A percentile compares a stretch with the other conserved stretches of the same genome.
These are phyloP conservation scores for Scheffersomyces spartinae DNA, from an alignment of 805 yeast species.

Conservation along the genomic window DNA sequence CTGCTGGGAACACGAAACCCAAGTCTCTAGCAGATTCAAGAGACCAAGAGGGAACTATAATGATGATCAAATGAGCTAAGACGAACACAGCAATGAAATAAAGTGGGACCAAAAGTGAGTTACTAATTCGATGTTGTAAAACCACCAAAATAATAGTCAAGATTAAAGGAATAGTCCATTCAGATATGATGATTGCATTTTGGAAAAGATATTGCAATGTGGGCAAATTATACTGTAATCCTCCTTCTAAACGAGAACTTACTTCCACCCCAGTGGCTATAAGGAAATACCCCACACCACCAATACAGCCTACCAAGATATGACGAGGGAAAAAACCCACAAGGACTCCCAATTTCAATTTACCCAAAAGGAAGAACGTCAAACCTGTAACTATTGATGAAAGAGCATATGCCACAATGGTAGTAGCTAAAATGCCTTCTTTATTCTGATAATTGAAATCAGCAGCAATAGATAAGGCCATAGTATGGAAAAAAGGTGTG, in stretches of 20 bases:
- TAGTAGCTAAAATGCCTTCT: slow-evolving; percentile 64
- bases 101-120: slow-evolving; percentile 69
- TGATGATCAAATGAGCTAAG: slow-evolving; percentile 57
- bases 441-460: slow-evolving; percentile 38
- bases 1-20: slow-evolving; percentile 81
- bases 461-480: slow-evolving; percentile 66
- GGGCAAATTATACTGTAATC: slow-evolving; percentile 48
- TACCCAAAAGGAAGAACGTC: slow-evolving; percentile 69
- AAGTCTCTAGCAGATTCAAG: slow-evolving; percentile 47
- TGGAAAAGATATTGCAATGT: slow-evolving; percentile 46
- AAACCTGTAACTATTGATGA: slow-evolving; percentile 81
- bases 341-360: slow-evolving; percentile 66
- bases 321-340: slow-evolving; percentile 96
- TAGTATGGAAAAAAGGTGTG: slow-evolving; percentile 95
- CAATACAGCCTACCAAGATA: slow-evolving; percentile 92
- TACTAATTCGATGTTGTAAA: slow-evolving; percentile 42
- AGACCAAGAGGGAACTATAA: slow-evolving; percentile 53
- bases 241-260: slow-evolving; percentile 68
- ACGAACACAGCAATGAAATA: slow-evolving; percentile 66
- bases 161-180: slow-evolving; percentile 60
- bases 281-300: slow-evolving; percentile 94
- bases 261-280: slow-evolving; percentile 88
- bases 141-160: slow-evolving; percentile 51
- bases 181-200: slow-evolving; percentile 15
- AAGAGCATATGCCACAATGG: slow-evolving; percentile 73